Evolutionary conservation across 1,139 yeast species (phyloP).

Genomic region (Spathaspora sp.): DNA sequence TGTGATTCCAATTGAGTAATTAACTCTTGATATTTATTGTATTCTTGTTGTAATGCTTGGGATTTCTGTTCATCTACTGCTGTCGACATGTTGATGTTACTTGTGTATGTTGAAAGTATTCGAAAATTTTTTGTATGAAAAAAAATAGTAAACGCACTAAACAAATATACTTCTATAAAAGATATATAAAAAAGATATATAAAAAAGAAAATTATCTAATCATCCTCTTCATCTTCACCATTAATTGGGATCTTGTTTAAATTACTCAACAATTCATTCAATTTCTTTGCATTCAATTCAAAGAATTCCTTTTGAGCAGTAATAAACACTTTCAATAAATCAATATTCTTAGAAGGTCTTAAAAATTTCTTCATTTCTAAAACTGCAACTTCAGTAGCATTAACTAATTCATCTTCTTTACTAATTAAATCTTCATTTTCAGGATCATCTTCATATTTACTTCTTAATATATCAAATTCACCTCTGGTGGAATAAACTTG

Average conservation of each 20-base stretch:
- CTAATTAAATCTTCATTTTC: slow-evolving; percentile 58
- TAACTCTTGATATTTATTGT: slow-evolving; percentile 62
- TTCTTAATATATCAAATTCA: slow-evolving; percentile 67
- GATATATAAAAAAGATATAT: too few relatives aligned
- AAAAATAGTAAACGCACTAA: not conserved
- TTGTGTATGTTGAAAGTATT: not conserved
- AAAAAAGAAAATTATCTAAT: slow-evolving; percentile 4
- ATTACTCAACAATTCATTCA: slow-evolving; percentile 28
- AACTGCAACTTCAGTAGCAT: slow-evolving; percentile 76
- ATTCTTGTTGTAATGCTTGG: slow-evolving; percentile 55
- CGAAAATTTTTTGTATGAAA: slow-evolving; percentile 1
- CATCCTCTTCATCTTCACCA: slow-evolving; percentile 30
- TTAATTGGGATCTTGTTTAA: slow-evolving; percentile 36
- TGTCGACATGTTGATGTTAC: not conserved
- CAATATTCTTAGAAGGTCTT: slow-evolving; percentile 63
- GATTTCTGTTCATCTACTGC: slow-evolving; percentile 41
- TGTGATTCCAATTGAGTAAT: slow-evolving; percentile 59
- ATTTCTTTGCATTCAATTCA: slow-evolving; percentile 44
- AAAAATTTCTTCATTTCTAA: slow-evolving; percentile 70
- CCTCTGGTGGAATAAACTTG: slow-evolving; percentile 68
- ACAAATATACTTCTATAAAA: not conserved
- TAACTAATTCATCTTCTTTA: slow-evolving; percentile 75
- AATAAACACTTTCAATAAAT: slow-evolving; percentile 60
- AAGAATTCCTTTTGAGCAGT: slow-evolving; percentile 69
- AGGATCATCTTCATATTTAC: slow-evolving; percentile 35